Evolutionary conservation across 495 filamentous ascomycete genomes (phyloP).

Genomic region (Penicillium alfredii): DNA sequence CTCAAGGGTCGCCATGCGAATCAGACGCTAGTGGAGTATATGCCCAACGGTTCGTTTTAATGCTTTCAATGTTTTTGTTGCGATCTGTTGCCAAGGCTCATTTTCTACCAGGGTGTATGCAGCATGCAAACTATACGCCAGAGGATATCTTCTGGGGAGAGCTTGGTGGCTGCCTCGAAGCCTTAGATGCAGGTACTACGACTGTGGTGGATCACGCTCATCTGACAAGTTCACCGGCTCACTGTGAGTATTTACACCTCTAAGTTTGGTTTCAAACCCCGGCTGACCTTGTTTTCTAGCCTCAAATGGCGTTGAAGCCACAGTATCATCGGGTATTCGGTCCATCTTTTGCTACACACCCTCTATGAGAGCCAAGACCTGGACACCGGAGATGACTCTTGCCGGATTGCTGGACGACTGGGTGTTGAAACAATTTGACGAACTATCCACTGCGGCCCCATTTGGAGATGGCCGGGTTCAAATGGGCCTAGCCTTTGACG

Average conservation of each 20-base stretch:
- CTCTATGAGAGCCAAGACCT: slow-evolving; percentile 26
- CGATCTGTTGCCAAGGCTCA: neutral
- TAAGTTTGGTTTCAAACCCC: no score
- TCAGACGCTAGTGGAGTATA: slow-evolving; percentile 36
- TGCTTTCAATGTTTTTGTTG: neutral
- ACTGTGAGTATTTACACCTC: slow-evolving; percentile 22
- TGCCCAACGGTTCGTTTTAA: slow-evolving; percentile 23
- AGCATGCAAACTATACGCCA: slow-evolving; percentile 31
- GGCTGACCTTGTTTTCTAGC: slow-evolving; percentile 15
- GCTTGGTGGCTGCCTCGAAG: slow-evolving; percentile 47
- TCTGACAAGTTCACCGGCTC: slow-evolving; percentile 37
- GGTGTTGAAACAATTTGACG: slow-evolving; percentile 31
- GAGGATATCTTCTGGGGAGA: slow-evolving; percentile 51
- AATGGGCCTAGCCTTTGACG: slow-evolving; percentile 40
- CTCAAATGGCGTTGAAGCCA: slow-evolving; percentile 34
- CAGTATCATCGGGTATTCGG: slow-evolving; percentile 41
- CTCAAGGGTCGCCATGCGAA: slow-evolving; percentile 38
- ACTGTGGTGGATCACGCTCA: slow-evolving; percentile 54
- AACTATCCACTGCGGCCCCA: slow-evolving; percentile 24
- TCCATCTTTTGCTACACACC: slow-evolving; percentile 44
- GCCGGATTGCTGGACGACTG: slow-evolving; percentile 30
- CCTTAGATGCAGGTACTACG: slow-evolving; percentile 51
- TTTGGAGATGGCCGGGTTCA: slow-evolving; percentile 36
- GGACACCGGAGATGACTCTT: slow-evolving; percentile 29
- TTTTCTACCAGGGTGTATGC: slow-evolving; percentile 20